Conservation (phyloP, 306 rosid species). For the Quercus aquifolioides region DNA sequence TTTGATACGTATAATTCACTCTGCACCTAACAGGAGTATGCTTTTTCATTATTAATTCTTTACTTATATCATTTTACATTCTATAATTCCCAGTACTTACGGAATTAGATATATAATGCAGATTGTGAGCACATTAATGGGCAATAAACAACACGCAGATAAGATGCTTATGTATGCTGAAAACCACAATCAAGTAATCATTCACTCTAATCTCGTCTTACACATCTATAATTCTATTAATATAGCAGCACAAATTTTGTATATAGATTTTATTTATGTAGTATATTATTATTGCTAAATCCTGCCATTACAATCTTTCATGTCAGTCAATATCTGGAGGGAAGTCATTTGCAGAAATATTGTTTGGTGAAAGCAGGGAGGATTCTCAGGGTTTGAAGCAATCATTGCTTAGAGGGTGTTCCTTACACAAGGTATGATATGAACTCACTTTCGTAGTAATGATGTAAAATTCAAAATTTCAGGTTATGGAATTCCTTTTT, state of each 20-base stretch:
- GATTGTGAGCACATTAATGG: constrained; percentile 71
- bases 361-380: constrained; percentile 63
- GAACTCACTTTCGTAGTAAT: constrained; percentile 5
- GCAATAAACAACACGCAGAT: constrained; percentile 54
- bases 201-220: constrained; percentile 4
- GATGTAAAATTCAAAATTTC: constrained; percentile 2
- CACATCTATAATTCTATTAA: background rate
- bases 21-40: constrained; percentile 1
- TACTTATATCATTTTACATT: constrained; percentile 11
- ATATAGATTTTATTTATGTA: background rate
- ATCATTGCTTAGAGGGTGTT: constrained; percentile 70
- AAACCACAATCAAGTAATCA: constrained; percentile 87
- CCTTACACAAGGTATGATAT: constrained; percentile 80
- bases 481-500: constrained; percentile 1
- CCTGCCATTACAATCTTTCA: constrained; percentile 14
- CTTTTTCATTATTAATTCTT: constrained; percentile 6
- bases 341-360: constrained; percentile 79
- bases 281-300: background rate
- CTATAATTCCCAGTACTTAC: constrained; percentile 6
- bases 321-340: constrained; percentile 89
- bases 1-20: constrained; percentile 12
- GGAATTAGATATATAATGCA: constrained; percentile 26
- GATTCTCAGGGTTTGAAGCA: constrained; percentile 41
- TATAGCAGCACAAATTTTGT: background rate
- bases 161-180: constrained; percentile 86